Conservation (phyloP, 2,329 filamentous ascomycete genomes). For the Penicillium sp. region DNA sequence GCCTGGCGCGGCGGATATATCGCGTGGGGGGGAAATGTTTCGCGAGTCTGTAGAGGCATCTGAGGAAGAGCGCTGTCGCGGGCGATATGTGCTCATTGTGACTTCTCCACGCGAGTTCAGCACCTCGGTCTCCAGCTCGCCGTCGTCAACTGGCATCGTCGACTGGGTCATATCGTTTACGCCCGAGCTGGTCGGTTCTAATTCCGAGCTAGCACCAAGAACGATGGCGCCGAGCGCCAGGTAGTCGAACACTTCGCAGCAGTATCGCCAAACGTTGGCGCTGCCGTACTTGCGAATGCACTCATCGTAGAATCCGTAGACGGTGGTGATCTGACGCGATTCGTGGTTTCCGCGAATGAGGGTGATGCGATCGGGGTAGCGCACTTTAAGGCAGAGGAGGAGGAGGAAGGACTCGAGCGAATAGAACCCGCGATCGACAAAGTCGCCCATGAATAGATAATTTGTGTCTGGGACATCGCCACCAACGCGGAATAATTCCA, state of each 20-base stretch:
- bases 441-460: conserved; percentile 98
- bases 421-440: conserved; percentile 97
- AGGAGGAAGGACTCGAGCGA: conserved; percentile 96
- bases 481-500: conserved; percentile 93
- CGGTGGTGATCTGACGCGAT: conserved; percentile 93
- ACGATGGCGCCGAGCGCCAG: conserved; percentile 87
- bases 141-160: conserved; percentile 59
- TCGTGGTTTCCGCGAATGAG: conserved; percentile 95
- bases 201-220: conserved; percentile 73
- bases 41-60: conserved; percentile 39
- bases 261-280: conserved; percentile 95
- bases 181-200: conserved; percentile 60
- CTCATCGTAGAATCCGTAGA: conserved; percentile 98
- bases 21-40: conserved; percentile 43
- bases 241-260: conserved; percentile 97
- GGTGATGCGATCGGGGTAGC: conserved; percentile 96
- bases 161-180: conserved; percentile 50
- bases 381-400: conserved; percentile 91
- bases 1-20: conserved; percentile 47
- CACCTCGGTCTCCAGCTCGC: conserved; percentile 89
- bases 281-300: conserved; percentile 94
- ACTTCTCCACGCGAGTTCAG: conserved; percentile 81
- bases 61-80: conserved; percentile 35
- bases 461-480: conserved; percentile 94
- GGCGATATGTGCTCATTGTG: conserved; percentile 58